These are phyloP conservation scores for Phoma sp. DNA, from an alignment of 2,329 filamentous ascomycete species.

Conservation along the genomic window DNA sequence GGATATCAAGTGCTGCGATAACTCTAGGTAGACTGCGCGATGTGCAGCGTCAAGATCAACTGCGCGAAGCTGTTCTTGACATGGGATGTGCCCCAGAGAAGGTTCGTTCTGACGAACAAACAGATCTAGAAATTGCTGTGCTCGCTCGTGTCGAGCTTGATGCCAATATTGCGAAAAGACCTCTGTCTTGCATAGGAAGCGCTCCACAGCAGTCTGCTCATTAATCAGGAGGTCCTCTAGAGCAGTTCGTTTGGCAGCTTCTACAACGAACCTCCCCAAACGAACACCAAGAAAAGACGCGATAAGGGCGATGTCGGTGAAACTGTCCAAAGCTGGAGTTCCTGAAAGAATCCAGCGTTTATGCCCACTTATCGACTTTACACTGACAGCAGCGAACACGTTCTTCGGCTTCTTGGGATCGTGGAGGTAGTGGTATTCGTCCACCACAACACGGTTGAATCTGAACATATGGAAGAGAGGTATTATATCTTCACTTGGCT, in stretches of 20 bases:
- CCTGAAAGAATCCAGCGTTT: conserved; percentile 69
- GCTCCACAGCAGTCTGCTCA: conserved; percentile 55
- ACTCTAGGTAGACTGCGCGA: no score
- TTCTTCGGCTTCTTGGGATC: conserved; percentile 41
- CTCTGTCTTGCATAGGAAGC: conserved; percentile 62
- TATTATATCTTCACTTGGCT: not conserved
- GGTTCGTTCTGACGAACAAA: no score
- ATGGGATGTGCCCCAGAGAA: no score
- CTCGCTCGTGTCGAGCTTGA: no score
- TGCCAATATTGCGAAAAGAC: no score
- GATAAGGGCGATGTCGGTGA: conserved; percentile 65
- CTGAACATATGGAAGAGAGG: conserved; percentile 63
- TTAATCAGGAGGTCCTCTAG: conserved; percentile 50
- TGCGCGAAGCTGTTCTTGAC: no score
- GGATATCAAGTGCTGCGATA: no score
- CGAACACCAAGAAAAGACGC: conserved; percentile 62
- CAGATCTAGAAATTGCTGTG: no score
- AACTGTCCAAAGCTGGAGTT: conserved; percentile 64
- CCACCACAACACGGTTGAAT: conserved; percentile 66
- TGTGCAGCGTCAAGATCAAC: no score
- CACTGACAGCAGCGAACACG: conserved; percentile 37
- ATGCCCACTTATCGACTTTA: conserved; percentile 56
- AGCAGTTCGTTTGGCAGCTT: conserved; percentile 50
- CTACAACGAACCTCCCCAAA: conserved; percentile 61
- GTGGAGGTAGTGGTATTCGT: conserved; percentile 67